Conservation (phyloP, 331 rosid genomes). For the Prunus yedoensis region DNA sequence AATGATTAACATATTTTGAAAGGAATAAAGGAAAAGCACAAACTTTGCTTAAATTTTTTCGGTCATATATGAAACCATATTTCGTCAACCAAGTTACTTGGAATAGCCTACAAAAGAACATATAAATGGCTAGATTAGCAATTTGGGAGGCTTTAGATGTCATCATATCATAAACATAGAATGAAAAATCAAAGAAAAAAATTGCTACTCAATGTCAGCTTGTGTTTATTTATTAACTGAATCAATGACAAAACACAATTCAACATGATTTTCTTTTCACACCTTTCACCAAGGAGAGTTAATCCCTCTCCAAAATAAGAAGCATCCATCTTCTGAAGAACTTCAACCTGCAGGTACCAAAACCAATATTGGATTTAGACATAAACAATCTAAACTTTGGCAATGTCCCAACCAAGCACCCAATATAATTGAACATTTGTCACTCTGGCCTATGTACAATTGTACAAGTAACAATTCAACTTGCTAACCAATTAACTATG, state of each 20-base stretch:
- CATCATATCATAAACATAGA: neutral
- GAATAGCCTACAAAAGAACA: constrained; percentile 70
- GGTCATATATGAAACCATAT: constrained; percentile 77
- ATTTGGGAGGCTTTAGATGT: constrained; percentile 8
- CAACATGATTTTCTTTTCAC: constrained; percentile 26
- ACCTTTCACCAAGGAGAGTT: constrained; percentile 73
- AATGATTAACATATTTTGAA: constrained; percentile 20
- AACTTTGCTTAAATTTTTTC: constrained; percentile 68
- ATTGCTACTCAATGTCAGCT: neutral
- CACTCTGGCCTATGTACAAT: neutral
- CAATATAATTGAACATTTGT: neutral
- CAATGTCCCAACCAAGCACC: constrained; percentile 7
- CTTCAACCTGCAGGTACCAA: constrained; percentile 57
- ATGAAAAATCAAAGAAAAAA: neutral
- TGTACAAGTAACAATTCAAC: neutral
- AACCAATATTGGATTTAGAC: neutral
- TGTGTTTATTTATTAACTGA: constrained; percentile 2
- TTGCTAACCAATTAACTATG: neutral
- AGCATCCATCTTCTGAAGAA: constrained; percentile 54
- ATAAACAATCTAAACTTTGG: neutral
- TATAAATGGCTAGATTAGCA: constrained; percentile 41
- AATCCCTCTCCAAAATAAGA: constrained; percentile 87
- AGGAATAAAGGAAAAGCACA: constrained; percentile 55
- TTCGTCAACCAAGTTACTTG: constrained; percentile 81
- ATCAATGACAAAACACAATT: constrained; percentile 5